Evolutionary conservation across 495 filamentous ascomycete genomes (phyloP).

Genomic region (Trichoderma orchidacearum): DNA sequence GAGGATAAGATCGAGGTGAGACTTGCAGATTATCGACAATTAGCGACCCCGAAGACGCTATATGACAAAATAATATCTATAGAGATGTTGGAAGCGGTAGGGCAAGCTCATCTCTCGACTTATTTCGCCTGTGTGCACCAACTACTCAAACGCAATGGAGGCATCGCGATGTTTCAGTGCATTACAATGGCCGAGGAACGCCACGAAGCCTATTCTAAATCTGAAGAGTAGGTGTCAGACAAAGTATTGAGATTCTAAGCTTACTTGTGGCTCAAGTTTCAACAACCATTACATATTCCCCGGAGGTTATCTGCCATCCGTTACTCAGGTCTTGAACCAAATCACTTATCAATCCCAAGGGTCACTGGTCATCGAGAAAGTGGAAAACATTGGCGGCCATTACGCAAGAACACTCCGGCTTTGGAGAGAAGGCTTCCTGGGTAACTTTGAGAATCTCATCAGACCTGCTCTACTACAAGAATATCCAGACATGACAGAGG

Average conservation of each 20-base stretch:
- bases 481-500: slow-evolving; percentile 38
- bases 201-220: slow-evolving; percentile 29
- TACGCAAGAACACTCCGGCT: slow-evolving; percentile 55
- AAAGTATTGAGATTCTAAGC: slow-evolving; percentile 5
- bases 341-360: slow-evolving; percentile 43
- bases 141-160: slow-evolving; percentile 47
- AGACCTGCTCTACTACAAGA: slow-evolving; percentile 36
- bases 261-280: slow-evolving; percentile 27
- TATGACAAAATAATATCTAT: slow-evolving; percentile 61
- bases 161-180: slow-evolving; percentile 58
- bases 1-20: slow-evolving; percentile 38
- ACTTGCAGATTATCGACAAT: slow-evolving; percentile 46
- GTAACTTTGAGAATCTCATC: slow-evolving; percentile 44
- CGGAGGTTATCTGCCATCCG: slow-evolving; percentile 55
- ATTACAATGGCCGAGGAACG: slow-evolving; percentile 59
- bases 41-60: slow-evolving; percentile 32
- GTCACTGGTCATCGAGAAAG: slow-evolving; percentile 43
- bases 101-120: slow-evolving; percentile 44
- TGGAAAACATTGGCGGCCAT: slow-evolving; percentile 58
- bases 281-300: slow-evolving; percentile 66
- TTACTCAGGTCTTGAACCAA: slow-evolving; percentile 45
- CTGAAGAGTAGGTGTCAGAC: slow-evolving; percentile 25
- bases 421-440: slow-evolving; percentile 50
- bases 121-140: slow-evolving; percentile 47
- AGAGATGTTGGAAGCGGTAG: slow-evolving; percentile 68